Evolutionary conservation across 148 eudicot genomes (phyloP).

Genomic region (Amaranthus cruentus): DNA sequence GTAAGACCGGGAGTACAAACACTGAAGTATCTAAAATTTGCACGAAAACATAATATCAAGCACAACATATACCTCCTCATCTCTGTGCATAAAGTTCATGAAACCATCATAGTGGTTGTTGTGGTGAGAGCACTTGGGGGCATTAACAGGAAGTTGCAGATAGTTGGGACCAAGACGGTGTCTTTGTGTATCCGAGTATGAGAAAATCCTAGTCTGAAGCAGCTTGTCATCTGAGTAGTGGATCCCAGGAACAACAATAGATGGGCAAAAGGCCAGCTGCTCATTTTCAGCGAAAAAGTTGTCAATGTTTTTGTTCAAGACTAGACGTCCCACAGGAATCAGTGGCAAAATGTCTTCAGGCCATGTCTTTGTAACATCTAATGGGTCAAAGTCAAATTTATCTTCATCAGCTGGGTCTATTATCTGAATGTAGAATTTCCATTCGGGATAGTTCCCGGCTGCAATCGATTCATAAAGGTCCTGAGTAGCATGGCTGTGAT

Average conservation of each 20-base stretch:
- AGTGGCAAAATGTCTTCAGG: conserved; percentile 90
- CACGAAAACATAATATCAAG: background rate
- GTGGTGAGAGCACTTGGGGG: conserved; percentile 87
- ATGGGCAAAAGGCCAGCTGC: conserved; percentile 84
- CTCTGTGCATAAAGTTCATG: conserved; percentile 97
- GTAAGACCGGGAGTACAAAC: conserved; percentile 11
- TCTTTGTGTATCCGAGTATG: conserved; percentile 91
- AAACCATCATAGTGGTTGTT: conserved; percentile 90
- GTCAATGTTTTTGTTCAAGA: conserved; percentile 89
- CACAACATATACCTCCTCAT: conserved; percentile 73
- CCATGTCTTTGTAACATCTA: conserved; percentile 90
- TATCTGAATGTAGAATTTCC: conserved; percentile 81
- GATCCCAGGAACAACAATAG: conserved; percentile 75
- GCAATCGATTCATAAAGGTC: conserved; percentile 87
- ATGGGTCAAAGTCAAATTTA: conserved; percentile 86
- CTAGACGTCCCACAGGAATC: conserved; percentile 91
- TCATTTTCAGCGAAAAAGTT: conserved; percentile 95
- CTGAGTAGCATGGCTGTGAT: conserved; percentile 96
- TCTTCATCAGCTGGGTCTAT: conserved; percentile 89
- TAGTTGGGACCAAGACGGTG: conserved; percentile 96
- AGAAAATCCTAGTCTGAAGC: conserved; percentile 79
- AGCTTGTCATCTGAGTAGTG: conserved; percentile 89
- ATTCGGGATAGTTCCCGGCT: conserved; percentile 92
- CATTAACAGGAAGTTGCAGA: conserved; percentile 85
- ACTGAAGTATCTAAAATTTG: background rate